Evolutionary conservation across 2,329 filamentous ascomycete genomes (phyloP).

Genomic region (Aspergillus sp.): DNA sequence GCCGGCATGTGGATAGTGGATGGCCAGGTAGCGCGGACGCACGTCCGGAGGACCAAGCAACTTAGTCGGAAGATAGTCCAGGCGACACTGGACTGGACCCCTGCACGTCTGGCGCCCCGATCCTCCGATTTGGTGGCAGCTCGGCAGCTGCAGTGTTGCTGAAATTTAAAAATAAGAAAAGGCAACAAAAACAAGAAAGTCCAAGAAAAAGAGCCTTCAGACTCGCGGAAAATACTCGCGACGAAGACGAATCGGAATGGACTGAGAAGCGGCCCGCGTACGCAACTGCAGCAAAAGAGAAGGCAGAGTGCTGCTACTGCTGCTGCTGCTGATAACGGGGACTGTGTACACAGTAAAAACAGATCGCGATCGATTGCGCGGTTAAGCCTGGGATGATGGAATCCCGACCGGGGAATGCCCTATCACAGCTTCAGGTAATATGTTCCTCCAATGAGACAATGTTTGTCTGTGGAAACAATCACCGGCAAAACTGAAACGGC

Average conservation of each 20-base stretch:
- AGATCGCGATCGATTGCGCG: conserved; percentile 6
- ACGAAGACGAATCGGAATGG: conserved; percentile 7
- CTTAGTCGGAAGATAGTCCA: conserved; percentile 11
- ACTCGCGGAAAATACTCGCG: not conserved
- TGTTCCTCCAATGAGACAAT: not conserved
- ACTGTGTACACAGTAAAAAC: not conserved
- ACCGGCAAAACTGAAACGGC: not conserved
- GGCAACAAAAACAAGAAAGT: too few species aligned
- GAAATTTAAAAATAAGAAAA: not conserved
- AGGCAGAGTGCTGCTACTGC: not conserved
- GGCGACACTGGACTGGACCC: conserved; percentile 6
- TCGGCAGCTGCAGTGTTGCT: not conserved
- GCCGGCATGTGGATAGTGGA: conserved; percentile 14
- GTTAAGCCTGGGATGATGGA: not conserved
- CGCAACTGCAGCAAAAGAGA: not conserved
- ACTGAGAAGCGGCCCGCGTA: not conserved
- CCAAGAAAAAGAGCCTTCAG: not conserved
- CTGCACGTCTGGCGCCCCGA: conserved; percentile 14
- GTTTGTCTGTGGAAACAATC: too few species aligned
- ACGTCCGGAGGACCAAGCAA: conserved; percentile 14
- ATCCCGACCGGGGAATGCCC: not conserved
- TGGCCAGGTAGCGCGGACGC: conserved; percentile 22
- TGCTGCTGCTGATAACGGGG: conserved; percentile 3
- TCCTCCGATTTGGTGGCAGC: not conserved
- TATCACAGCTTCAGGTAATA: not conserved